Evolutionary conservation across 1,139 yeast genomes (phyloP).

Genomic region (Yamadazyma atlantica): DNA sequence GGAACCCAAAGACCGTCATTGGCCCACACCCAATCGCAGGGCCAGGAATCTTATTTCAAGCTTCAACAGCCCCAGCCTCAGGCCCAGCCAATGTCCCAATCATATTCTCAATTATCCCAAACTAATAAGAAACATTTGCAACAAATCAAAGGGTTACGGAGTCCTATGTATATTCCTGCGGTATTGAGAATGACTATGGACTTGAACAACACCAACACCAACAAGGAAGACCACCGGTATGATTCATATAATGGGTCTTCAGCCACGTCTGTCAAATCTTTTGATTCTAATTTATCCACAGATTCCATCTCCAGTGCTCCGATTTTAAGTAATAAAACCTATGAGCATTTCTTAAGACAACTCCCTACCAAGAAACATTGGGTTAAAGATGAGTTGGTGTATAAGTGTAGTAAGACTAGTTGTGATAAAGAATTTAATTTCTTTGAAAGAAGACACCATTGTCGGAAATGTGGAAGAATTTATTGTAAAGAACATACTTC

Average conservation of each 20-base stretch:
- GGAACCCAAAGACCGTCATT: no score
- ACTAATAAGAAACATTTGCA: constrained; percentile 25
- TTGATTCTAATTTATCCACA: constrained; percentile 34
- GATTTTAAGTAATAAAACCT: constrained; percentile 12
- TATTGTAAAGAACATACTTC: constrained; percentile 73
- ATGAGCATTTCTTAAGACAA: constrained; percentile 32
- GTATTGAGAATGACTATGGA: constrained; percentile 60
- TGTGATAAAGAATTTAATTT: constrained; percentile 68
- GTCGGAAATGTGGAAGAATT: constrained; percentile 90
- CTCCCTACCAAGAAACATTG: constrained; percentile 73
- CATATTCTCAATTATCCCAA: background rate
- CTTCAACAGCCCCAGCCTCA: constrained; percentile 5
- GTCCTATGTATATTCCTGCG: constrained; percentile 88
- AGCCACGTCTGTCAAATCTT: constrained; percentile 33
- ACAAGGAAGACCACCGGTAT: constrained; percentile 8
- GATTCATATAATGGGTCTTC: constrained; percentile 18
- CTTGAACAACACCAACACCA: constrained; percentile 3
- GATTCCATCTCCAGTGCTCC: constrained; percentile 26
- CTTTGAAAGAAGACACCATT: constrained; percentile 88
- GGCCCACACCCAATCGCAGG: no score
- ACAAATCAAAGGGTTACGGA: constrained; percentile 70
- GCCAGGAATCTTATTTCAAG: constrained; percentile 10
- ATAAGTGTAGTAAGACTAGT: constrained; percentile 54
- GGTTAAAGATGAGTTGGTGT: constrained; percentile 68
- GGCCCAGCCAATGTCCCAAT: constrained; percentile 4